Evolutionary conservation across 352 stramenopile genomes (phyloP).

Genomic region (Pythium aquatile): DNA sequence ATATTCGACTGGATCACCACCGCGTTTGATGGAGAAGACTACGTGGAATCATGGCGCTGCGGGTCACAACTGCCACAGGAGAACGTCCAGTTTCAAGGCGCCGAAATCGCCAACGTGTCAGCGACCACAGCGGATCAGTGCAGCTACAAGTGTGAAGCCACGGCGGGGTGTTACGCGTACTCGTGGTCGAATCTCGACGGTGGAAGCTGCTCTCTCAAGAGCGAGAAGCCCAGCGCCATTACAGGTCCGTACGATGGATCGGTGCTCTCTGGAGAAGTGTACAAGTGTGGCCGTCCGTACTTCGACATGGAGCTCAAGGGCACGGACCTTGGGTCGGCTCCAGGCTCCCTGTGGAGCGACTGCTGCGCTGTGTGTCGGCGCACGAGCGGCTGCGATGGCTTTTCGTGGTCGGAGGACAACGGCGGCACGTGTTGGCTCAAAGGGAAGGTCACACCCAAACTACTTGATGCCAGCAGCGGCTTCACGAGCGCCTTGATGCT

Average conservation of each 20-base stretch:
- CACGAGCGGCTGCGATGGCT: neutral
- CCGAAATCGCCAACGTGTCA: neutral
- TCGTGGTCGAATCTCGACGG: neutral
- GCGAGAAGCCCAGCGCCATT: neutral
- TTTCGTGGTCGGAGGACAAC: slow-evolving; percentile 43
- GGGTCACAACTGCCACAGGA: neutral
- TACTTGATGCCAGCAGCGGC: too few species aligned
- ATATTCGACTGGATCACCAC: neutral
- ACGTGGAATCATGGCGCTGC: neutral
- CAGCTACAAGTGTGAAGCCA: neutral
- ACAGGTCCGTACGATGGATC: neutral
- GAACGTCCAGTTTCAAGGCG: neutral
- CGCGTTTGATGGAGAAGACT: neutral
- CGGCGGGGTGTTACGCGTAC: neutral
- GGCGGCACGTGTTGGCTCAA: slow-evolving; percentile 59
- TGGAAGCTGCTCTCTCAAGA: neutral
- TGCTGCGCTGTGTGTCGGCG: neutral
- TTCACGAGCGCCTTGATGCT: neutral
- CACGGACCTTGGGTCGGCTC: neutral
- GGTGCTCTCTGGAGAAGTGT: neutral
- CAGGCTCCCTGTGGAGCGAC: neutral
- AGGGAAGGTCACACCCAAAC: neutral
- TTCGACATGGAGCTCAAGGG: neutral
- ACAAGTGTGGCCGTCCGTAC: neutral
- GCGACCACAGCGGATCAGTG: neutral